Evolutionary conservation across 306 rosid genomes (phyloP), one percentile per base, ranked within the genome.

Genomic region (Cicer bijugum): DNA sequence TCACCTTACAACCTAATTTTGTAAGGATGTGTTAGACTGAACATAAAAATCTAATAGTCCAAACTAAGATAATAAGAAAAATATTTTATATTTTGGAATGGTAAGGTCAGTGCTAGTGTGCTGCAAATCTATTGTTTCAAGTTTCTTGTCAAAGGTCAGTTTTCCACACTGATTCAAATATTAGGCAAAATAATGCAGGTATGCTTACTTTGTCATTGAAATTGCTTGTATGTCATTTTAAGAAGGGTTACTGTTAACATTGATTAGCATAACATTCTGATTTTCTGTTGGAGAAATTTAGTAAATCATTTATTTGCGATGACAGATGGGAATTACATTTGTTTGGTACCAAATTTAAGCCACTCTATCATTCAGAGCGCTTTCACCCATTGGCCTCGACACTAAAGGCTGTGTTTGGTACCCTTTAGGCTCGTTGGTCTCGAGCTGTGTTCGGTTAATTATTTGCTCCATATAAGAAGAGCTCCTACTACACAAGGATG

Each of bases 71-170:
- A 43, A 39, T 65, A 39, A 16, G 52, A 0, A 7, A 15, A 52
- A 59, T 4, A 19, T n/a, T 12, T 6, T 66, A 2, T 10, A 17
- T 20, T 40, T 65, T 69, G 67, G 33, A 69, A 37, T 33, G 40
- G 67, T 68, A 66, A 62, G 43, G 42, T 45, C 46, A 19, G 5
- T 44, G 23, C 20, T 37, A 35, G 70, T 38, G 58, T 38, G 65
- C 43, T 63, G 20, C 48, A 47, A 47, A 12, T 48, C 16, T 48
- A 1, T 48, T 48, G 53, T 48, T 48, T 48, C 53, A 48, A 12
- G 0, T n/a, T 17, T 53, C 12, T 16, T 53, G 8, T 16, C 2
- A 16, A 53, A 1, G 60, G 12, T 12, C 1, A 56, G 38, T 23
- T 23, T 23, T 58, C 8, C 8, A 28, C 16, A 58, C 2, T 12